Evolutionary conservation across 164 flowering plant species (phyloP), one percentile per base, ranked within the genome.

Genomic region (Amborella trichopoda): DNA sequence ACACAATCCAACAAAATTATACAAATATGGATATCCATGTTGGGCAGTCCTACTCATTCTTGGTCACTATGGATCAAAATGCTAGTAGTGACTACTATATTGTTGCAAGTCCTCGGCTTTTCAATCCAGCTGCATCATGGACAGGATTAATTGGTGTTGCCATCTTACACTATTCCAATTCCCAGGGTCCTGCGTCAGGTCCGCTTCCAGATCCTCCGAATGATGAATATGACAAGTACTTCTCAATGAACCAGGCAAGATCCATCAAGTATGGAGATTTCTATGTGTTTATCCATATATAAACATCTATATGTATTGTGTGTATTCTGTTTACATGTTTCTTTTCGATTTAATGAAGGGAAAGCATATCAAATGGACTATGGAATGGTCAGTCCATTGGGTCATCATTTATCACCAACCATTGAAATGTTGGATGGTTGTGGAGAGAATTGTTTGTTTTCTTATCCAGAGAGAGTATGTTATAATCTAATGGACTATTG

Each of bases 21-120:
- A 54, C 74, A n/a, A 64, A 47, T 58, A 49, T 84, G 53, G 89
- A 84, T 54, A 67, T 84, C 23, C 86, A 76, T 70, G 84, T 77
- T 20, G 94, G 94, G 13, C 94, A 84, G 56, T 81, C 89, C 5
- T 78, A 64, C 52, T 73, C 90, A 10, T 77, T 85, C 50, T 59
- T 85, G 53, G 75, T 85, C 17, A 68, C 82, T 48, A 78, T 66
- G 80, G 86, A 83, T 64, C 86, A 81, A 63, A 75, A 83, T 59
- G 83, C 89, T 26, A 78, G 74, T 42, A 58, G 60, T 18, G 89
- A 78, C 42, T 83, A 81, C 58, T 81, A 81, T 51, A 75, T 84
- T 27, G 88, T 81, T 2, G 88, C 95, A 23, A 81, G 90, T 69
- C 69, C 90, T 22, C 69, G 87, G 62, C 79, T 77, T 58, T 82